These are phyloP conservation scores for Fusarium brevicatenulatum DNA, from an alignment of 2,329 filamentous ascomycete genomes.

Conservation along the genomic window DNA sequence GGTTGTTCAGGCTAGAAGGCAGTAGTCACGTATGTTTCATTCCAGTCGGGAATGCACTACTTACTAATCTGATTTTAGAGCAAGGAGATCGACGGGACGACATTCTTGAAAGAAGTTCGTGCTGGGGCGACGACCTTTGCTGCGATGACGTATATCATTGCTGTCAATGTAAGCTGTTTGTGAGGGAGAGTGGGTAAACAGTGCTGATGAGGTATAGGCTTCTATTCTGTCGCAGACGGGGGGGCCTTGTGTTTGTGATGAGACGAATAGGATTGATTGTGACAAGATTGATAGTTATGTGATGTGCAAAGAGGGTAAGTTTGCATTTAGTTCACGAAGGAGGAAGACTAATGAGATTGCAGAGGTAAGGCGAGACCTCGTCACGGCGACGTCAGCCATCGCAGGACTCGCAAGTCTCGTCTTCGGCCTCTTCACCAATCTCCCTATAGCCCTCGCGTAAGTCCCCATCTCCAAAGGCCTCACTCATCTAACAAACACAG, in stretches of 20 bases:
- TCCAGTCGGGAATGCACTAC: background rate
- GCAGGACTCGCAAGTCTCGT: conserved; percentile 67
- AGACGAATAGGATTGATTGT: conserved; percentile 47
- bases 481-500: conserved; percentile 57
- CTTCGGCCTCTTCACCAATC: conserved; percentile 32
- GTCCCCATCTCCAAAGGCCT: conserved; percentile 52
- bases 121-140: conserved; percentile 67
- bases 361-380: conserved; percentile 75
- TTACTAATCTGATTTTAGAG: conserved; percentile 3
- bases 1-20: conserved; percentile 28
- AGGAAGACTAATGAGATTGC: background rate
- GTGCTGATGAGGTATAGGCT: conserved; percentile 7
- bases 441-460: conserved; percentile 35
- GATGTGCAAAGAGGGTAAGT: conserved; percentile 51
- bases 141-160: conserved; percentile 43
- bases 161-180: conserved; percentile 33
- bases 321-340: fast-evolving
- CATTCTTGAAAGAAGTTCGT: conserved; percentile 70
- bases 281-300: conserved; percentile 58
- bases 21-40: conserved; percentile 24
- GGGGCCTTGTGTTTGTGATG: conserved; percentile 26
- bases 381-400: conserved; percentile 83
- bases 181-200: too few species aligned
- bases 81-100: conserved; percentile 64
- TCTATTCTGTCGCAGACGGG: conserved; percentile 32